Evolutionary conservation across 768 basidiomycete genomes (phyloP), one percentile per base, ranked within the genome.

Genomic region (Mycena metata): DNA sequence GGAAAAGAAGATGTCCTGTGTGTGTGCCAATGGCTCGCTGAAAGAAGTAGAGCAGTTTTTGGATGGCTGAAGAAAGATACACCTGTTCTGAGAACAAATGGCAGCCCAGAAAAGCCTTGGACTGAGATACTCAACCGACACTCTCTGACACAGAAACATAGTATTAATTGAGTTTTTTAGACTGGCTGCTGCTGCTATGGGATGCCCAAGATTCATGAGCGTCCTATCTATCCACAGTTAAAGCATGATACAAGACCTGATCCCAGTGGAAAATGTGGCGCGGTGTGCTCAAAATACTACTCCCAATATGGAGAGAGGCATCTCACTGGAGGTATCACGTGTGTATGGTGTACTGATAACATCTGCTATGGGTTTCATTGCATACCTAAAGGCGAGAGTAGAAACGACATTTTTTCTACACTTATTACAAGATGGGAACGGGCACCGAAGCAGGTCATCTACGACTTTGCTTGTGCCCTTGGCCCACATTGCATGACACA

Each of bases 371-470:
- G 80, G 1, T 81, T 80, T 58, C 77, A 80, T 39, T 77, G 75
- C 64, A 83, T 82, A 21, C 82, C 80, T 0, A 50, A 68, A 16
- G 77, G 73, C 2, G 82, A 83, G 66, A 81, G 82, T 3, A 49
- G 78, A 1, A 82, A 83, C 64, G 79, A 83, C 69, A 79, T 82
- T 0, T 83, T 83, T 60, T 81, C 78, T 3, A 80, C 83, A 1
- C 70, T 83, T 2, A 69, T 80, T 13, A 83, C 81, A 1, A 69
- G 70, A 2, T 82, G 77, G 76, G 49, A 67, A 13, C 74, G 35
- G 21, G 75, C 79, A 0, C 80, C 78, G 11, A 68, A 74, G 26
- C 49, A 65, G 8, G 62, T 81, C 16, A 63, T 79, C 12, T 78
- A 78, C 49, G 75, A 78, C 47, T 78, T 76, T 61, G 76, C 73